These are phyloP conservation scores for Phytophthora colocasiae DNA, from an alignment of 352 stramenopile species.

Conservation along the genomic window DNA sequence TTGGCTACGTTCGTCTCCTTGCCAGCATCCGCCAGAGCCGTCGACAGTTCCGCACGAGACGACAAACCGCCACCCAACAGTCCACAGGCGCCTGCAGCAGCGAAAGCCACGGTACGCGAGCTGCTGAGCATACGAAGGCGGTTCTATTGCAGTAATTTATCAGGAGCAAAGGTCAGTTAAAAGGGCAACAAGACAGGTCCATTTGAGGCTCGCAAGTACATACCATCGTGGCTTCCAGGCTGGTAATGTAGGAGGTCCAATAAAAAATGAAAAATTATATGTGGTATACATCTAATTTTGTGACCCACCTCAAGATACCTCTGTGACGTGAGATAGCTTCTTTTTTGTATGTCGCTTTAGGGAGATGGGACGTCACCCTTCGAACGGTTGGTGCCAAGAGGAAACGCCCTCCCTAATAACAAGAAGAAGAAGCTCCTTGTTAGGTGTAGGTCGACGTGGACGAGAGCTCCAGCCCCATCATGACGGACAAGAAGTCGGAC, in stretches of 20 bases:
- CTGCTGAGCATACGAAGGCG: constrained; percentile 37
- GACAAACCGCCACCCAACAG: constrained; percentile 39
- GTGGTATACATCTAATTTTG: background rate
- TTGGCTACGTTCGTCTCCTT: constrained; percentile 10
- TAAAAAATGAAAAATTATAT: background rate
- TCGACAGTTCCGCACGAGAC: constrained; percentile 17
- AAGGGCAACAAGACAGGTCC: background rate
- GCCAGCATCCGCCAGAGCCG: constrained; percentile 13
- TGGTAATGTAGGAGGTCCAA: constrained; percentile 10
- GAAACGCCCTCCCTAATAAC: constrained; percentile 13
- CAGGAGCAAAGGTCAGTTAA: background rate
- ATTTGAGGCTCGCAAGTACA: background rate
- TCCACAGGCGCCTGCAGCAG: constrained; percentile 45
- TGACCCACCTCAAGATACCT: constrained; percentile 28
- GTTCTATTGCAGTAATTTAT: constrained; percentile 27
- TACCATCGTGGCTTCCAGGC: constrained; percentile 14
- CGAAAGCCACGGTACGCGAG: constrained; percentile 37
- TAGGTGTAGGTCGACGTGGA: background rate
- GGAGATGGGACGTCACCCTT: constrained; percentile 8
- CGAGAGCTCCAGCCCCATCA: constrained; percentile 16
- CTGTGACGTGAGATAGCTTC: constrained; percentile 28
- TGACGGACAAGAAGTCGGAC: constrained; percentile 76
- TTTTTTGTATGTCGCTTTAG: constrained; percentile 15
- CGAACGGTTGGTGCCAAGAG: constrained; percentile 30
- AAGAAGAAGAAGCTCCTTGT: background rate